Evolutionary conservation across 78 protist species (phyloP), one percentile per base, ranked within the genome.

Genomic region (Dictyostelium purpureum): DNA sequence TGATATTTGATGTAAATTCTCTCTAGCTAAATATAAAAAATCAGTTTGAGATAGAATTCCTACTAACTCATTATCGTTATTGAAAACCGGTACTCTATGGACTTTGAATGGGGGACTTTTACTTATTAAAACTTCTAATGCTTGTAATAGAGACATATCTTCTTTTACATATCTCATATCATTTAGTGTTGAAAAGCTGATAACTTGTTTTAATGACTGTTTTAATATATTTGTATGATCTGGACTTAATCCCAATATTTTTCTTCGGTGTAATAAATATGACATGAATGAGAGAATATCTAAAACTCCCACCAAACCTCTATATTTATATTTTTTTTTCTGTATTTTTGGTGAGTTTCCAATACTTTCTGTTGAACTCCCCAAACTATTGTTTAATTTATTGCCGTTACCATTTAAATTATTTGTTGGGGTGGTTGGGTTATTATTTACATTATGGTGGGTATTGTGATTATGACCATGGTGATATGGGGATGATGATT

Each of bases 1-100:
- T 37, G 51, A 28, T 21, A 78, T 45, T 61, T 42, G 71, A 63
- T 78, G 73, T 35, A 61, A 12, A 21, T 78, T 78, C 26, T 65
- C 71, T 35, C 71, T 61, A 14, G 87, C 69, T 24, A 78, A 57
- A 35, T 61, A 78, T 31, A 78, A 37, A 14, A 78, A 35, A 43
- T 78, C 87, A 0, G 87, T 78, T 63, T 57, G 71, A 7, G 87
- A 78, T 28, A 78, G 37, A 10, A 78, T 43, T 31, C 87, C 87
- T 2, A 61, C 75, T 31, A 78, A 19, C 31, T 78, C 75, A 31
- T 61, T 49, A 26, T 35, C 67, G 7, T 14, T 16, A 28, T 78
- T 61, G 24, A 78, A 61, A 5, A 78, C 87, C 40, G 87, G 76
- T 19, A 61, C 38, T 28, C 76, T 49, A 61, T 78, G 87, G 7